Percentiles rank a stretch among this genome's conserved stretches.
These are phyloP conservation scores for Capronia americana DNA, from an alignment of 2,329 filamentous ascomycete genomes.

Conservation along the genomic window DNA sequence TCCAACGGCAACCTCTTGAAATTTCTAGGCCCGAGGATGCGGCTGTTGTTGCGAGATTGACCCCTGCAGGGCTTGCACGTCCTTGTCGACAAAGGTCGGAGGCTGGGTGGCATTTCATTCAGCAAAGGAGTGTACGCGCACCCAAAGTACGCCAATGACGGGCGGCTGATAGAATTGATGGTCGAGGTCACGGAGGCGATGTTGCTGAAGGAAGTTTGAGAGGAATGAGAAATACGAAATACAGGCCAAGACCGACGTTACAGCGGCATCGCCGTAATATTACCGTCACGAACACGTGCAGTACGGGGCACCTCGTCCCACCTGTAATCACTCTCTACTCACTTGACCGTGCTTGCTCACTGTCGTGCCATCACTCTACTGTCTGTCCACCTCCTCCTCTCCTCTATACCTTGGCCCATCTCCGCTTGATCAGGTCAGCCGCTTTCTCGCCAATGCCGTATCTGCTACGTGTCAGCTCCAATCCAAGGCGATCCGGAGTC, in stretches of 20 bases:
- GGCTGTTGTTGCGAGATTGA: constrained; percentile 18
- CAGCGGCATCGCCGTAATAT: background rate
- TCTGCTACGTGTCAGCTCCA: constrained; percentile 21
- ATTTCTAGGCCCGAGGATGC: background rate
- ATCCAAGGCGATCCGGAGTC: background rate
- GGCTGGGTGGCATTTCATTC: constrained; percentile 25
- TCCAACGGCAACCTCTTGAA: constrained; percentile 4
- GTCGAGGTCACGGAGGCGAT: background rate
- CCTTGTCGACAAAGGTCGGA: constrained; percentile 13
- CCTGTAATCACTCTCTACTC: background rate
- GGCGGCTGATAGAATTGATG: background rate
- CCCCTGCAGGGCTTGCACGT: background rate
- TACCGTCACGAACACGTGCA: constrained; percentile 1
- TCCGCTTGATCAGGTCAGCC: constrained; percentile 58
- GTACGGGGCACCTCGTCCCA: background rate
- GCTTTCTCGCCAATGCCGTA: constrained; percentile 64
- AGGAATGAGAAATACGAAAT: background rate
- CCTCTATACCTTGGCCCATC: constrained; percentile 24
- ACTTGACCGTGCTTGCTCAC: no score
- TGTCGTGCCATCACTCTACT: background rate
- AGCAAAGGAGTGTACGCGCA: constrained; percentile 31
- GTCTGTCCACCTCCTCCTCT: background rate
- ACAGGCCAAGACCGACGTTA: background rate
- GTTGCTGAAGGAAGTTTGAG: background rate
- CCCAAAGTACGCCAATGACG: constrained; percentile 18